Conservation (phyloP, 2,329 filamentous ascomycete genomes). For the Bipolaris zeicola region DNA sequence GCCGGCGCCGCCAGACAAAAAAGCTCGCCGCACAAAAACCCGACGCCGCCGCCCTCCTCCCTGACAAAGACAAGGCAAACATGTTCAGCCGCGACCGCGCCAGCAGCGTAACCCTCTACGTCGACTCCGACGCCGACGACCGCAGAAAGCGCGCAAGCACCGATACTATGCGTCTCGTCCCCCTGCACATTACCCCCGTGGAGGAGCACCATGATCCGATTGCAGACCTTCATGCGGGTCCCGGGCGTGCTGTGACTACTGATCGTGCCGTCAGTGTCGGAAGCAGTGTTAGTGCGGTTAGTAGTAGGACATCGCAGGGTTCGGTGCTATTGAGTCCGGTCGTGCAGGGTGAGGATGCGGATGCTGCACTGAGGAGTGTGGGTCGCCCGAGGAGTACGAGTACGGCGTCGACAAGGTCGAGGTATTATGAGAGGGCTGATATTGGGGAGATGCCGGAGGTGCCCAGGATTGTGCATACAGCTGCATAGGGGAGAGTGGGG, state of each 20-base stretch:
- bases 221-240: slow-evolving; percentile 7
- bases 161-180: slow-evolving; percentile 34
- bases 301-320: slow-evolving; percentile 23
- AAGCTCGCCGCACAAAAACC: slow-evolving; percentile 29
- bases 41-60: slow-evolving; percentile 34
- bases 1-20: slow-evolving; percentile 31
- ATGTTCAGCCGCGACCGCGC: slow-evolving; percentile 42
- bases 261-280: slow-evolving; percentile 26
- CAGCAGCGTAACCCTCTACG: slow-evolving; percentile 38
- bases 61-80: slow-evolving; percentile 37
- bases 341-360: slow-evolving; percentile 29
- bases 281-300: slow-evolving; percentile 28
- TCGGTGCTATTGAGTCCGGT: slow-evolving; percentile 27
- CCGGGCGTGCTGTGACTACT: slow-evolving; percentile 19
- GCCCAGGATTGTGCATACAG: slow-evolving; percentile 42
- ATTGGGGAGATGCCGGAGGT: slow-evolving; percentile 21
- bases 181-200: slow-evolving; percentile 35
- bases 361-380: slow-evolving; percentile 11
- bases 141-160: slow-evolving; percentile 27
- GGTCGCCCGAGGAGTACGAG: slow-evolving; percentile 37
- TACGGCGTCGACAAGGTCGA: slow-evolving; percentile 28
- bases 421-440: slow-evolving; percentile 35
- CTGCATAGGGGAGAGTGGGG: slow-evolving; percentile 15
- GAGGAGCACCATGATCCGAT: slow-evolving; percentile 25
- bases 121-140: slow-evolving; percentile 30